These are phyloP conservation scores for Aureobasidium sp. DNA, from an alignment of 2,329 filamentous ascomycete species.

Conservation along the genomic window DNA sequence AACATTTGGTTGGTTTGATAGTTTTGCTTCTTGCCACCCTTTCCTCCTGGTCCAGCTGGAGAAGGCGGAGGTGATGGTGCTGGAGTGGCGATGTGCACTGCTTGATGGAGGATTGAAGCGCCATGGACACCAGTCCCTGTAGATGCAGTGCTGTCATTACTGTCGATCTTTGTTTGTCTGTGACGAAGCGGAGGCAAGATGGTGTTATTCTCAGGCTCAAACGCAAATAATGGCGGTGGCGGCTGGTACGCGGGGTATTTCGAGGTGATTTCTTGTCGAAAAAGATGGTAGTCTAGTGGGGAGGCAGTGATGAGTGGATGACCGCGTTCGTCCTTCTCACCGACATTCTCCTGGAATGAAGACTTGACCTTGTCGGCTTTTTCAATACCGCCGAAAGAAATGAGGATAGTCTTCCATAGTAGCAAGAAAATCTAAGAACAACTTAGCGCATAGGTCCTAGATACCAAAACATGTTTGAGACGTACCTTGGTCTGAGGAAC, in stretches of 20 bases:
- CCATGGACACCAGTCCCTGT: constrained; percentile 38
- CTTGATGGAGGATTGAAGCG: constrained; percentile 80
- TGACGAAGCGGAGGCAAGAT: constrained; percentile 79
- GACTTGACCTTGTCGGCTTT: constrained; percentile 68
- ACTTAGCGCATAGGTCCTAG: constrained; percentile 18
- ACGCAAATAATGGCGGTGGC: constrained; percentile 69
- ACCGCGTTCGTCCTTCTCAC: constrained; percentile 50
- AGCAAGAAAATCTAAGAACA: constrained; percentile 60
- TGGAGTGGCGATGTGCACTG: constrained; percentile 97
- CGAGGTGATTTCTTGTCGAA: constrained; percentile 91
- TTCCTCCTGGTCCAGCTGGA: constrained; percentile 71
- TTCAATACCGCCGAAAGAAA: constrained; percentile 72
- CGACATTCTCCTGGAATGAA: constrained; percentile 48
- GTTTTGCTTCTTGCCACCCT: constrained; percentile 96
- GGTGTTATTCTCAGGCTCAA: constrained; percentile 85
- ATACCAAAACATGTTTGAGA: background rate
- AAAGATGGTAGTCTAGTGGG: constrained; percentile 90
- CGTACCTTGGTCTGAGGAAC: constrained; percentile 43
- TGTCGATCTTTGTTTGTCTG: constrained; percentile 40
- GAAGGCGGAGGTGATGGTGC: constrained; percentile 93
- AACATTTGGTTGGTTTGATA: constrained; percentile 99
- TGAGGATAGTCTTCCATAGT: constrained; percentile 83
- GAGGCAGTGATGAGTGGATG: constrained; percentile 84
- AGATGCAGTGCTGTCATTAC: constrained; percentile 42
- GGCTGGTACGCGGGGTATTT: constrained; percentile 97